Base-by-base conservation (phyloP, 164 flowering plant genomes). In the Magnolia kwangsiensis region DNA sequence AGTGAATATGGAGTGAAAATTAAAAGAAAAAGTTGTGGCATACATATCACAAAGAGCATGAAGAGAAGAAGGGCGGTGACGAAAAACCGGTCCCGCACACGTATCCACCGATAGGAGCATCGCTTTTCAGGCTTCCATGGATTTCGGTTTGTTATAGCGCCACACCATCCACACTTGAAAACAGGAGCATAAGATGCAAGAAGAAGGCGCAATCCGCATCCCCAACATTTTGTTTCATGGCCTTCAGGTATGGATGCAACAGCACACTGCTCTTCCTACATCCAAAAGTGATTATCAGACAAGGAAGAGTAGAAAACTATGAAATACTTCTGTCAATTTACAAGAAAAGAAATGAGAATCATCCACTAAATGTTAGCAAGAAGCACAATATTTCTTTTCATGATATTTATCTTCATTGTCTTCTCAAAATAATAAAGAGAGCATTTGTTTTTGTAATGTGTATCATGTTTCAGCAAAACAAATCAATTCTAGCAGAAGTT, bases 151-250 rank as follows among this genome's bases (percentile, higher is more conserved):
- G 97, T 96, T 77, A 96, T 85, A 49, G 99, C 99, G 71, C 99
- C 99, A 87, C 99, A 96, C 99, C 99, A 96, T 63, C 95, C 94
- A 81, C 99, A 96, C 81, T 91, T 96, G 87, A 89, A 96, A 78
- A 89, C 65, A 69, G 90, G 89, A 11, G 91, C 77, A 72, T 77
- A 76, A 49, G 95, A 86, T 63, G 99, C 86, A 82, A 90, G 90
- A 77, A 87, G 81, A 79, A 94, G 90, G 37, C 85, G 92, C 78
- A 90, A 78, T 50, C 97, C 98, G 84, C 99, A 96, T 27, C 98
- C 99, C 99, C 99, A 96, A 75, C 99, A 96, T 24, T 81, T 84
- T 59, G 87, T 76, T 74, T 89, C 97, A 76, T 75, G 75, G 63
- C 86, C 89, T 76, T 86, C 89, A 31, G 67, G 63, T 18, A 85